phyloP scores from a whole-genome alignment of 2,329 filamentous ascomycete genomes.

The Pseudogymnoascus sp. region DNA sequence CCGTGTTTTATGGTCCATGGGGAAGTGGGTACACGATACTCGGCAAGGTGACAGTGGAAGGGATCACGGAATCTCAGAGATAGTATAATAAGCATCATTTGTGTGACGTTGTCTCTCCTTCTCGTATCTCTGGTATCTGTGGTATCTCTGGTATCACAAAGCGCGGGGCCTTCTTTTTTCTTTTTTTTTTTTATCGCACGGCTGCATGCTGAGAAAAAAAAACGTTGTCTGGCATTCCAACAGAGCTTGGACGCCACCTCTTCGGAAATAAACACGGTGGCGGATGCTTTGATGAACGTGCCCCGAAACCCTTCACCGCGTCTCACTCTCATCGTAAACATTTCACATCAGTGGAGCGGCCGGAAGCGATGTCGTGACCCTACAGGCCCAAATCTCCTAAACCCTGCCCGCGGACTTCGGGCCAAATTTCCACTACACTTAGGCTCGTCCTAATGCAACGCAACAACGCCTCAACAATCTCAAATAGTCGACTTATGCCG shows the following conservation, averaged over 20 bases:
- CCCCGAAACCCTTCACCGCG: neutral
- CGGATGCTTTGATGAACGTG: neutral
- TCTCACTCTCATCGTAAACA: constrained; percentile 5
- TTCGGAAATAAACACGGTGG: neutral
- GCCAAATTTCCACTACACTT: constrained; percentile 2
- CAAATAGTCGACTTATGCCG: constrained; percentile 3
- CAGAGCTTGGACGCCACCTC: neutral
- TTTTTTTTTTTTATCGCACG: neutral
- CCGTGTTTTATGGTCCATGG: constrained; percentile 6
- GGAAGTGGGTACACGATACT: constrained; percentile 2
- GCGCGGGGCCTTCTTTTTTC: neutral
- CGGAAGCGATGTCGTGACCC: constrained; percentile 4
- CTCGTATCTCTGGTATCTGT: neutral
- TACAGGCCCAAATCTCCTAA: constrained; percentile 1
- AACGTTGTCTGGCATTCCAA: neutral
- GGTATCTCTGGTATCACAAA: constrained; percentile 1
- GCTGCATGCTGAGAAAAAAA: neutral
- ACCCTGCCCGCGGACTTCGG: constrained; percentile 4
- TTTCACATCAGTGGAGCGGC: neutral
- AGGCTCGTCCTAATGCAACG: constrained; percentile 7
- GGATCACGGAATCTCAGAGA: neutral
- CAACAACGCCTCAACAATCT: constrained; percentile 5
- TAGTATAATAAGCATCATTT: constrained; percentile 1
- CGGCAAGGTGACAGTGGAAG: neutral
- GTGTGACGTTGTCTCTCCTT: neutral